Evolutionary conservation across 768 basidiomycete species (phyloP), one percentile per base, ranked within the genome.

Genomic region (Ramaria rubella): DNA sequence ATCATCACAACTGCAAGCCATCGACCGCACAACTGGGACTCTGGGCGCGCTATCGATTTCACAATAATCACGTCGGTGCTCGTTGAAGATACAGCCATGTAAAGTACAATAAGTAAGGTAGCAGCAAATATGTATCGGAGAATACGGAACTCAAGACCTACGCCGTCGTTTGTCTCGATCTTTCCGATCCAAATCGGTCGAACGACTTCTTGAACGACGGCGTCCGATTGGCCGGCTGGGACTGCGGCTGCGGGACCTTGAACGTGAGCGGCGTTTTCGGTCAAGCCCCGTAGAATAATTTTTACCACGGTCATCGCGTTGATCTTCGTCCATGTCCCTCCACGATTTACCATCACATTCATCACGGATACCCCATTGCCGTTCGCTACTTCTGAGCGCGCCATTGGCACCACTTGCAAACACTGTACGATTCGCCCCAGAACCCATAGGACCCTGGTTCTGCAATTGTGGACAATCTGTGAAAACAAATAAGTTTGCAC

Each of bases 401-500:
- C 59, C 67, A 59, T 31, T 30, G 21, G 46, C 43, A 45, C 44
- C 29, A 30, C 42, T 49, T 5, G 27, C 52, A 29, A 45, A 45
- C n/a, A 27, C 44, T 7, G 55, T 48, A 19, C 46, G 23, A 34
- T 72, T 73, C 5, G 71, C 70, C 12, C 71, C 71, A 3, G 70
- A 70, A 19, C 64, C 65, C 1, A 61, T 60, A 19, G 55, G 61
- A 33, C 67, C 68, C 60, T n/a, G 59, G 62, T 36, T 67, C 68
- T 56, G 15, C 27, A 51, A 51, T 36, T 73, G 68, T 5, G 72
- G 72, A 57, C 72, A 73, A 52, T 73, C 72, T 73, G 52, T 6
- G 15, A 29, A 50, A 24, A 34, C 24, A 33, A 38, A 24, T 26
- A 21, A 17, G 23, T 36, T 21, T 34, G 12, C 23, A 42, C 40